Percentiles rank a stretch among this genome's conserved stretches.
phyloP scores from a whole-genome alignment of 352 stramenopile genomes.

The Thalassiosira exigua region DNA sequence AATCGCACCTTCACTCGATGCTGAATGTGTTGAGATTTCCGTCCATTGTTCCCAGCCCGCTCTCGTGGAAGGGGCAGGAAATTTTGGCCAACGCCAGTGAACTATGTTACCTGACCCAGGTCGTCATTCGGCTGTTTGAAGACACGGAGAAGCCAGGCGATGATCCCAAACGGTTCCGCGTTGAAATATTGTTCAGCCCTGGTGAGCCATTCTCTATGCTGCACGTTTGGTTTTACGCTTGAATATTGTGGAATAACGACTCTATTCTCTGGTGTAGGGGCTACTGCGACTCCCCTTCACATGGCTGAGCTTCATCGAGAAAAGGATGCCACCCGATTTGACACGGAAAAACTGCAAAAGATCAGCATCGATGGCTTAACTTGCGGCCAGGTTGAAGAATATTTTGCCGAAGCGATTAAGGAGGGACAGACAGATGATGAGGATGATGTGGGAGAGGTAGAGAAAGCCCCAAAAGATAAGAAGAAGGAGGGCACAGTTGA shows the following conservation, averaged over 20 bases:
- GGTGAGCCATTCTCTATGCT: too few relatives aligned
- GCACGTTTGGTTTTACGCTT: too few relatives aligned
- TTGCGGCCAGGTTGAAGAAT: slow-evolving; percentile 82
- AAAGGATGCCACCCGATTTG: slow-evolving; percentile 75
- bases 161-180: slow-evolving; percentile 84
- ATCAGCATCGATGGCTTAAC: slow-evolving; percentile 79
- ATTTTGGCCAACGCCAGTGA: slow-evolving; percentile 88
- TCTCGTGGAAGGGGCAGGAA: slow-evolving; percentile 77
- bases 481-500: too few relatives aligned
- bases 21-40: slow-evolving; percentile 95
- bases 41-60: slow-evolving; percentile 47
- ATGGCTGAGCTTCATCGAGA: slow-evolving; percentile 76
- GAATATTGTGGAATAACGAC: too few relatives aligned
- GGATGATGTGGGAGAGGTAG: slow-evolving; percentile 10
- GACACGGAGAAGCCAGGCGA: slow-evolving; percentile 84
- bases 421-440: slow-evolving; percentile 59
- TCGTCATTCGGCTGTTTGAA: slow-evolving; percentile 99
- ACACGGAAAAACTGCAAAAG: slow-evolving; percentile 71
- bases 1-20: slow-evolving; percentile 96
- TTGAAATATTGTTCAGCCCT: slow-evolving; percentile 87
- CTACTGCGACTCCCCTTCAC: slow-evolving; percentile 55
- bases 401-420: slow-evolving; percentile 76
- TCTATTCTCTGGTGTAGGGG: too few relatives aligned
- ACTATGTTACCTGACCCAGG: slow-evolving; percentile 98
- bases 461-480: background rate